phyloP scores from a whole-genome alignment of 2,329 filamentous ascomycete species.

The Zarea fungicola region DNA sequence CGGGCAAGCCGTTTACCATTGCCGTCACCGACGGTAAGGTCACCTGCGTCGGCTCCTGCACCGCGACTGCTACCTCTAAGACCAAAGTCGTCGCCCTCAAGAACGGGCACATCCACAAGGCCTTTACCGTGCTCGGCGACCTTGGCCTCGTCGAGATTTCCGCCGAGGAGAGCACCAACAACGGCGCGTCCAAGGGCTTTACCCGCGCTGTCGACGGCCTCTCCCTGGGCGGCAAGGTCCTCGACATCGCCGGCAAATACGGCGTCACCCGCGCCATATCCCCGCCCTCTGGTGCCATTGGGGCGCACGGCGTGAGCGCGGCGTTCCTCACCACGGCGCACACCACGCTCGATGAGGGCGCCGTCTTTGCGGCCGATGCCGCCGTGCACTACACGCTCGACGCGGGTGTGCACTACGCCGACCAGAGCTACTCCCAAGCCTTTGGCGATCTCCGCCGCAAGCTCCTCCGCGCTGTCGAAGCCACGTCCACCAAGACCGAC shows the following conservation, averaged over 20 bases:
- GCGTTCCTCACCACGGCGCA: constrained; percentile 50
- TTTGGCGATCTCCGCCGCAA: constrained; percentile 48
- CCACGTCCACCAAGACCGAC: no score
- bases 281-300: constrained; percentile 41
- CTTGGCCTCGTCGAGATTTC: constrained; percentile 61
- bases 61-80: constrained; percentile 28
- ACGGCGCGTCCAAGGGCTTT: constrained; percentile 45
- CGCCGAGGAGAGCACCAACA: constrained; percentile 49
- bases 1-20: constrained; percentile 36
- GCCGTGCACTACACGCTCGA: constrained; percentile 56
- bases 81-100: constrained; percentile 41
- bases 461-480: constrained; percentile 45
- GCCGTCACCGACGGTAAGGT: constrained; percentile 50
- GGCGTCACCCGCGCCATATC: constrained; percentile 56
- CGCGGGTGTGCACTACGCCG: constrained; percentile 31
- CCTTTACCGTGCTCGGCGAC: constrained; percentile 55
- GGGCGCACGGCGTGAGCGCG: constrained; percentile 52
- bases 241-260: constrained; percentile 46
- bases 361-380: constrained; percentile 49
- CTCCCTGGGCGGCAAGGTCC: constrained; percentile 50
- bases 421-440: constrained; percentile 49
- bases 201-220: constrained; percentile 55
- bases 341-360: constrained; percentile 41
- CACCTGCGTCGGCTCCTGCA: constrained; percentile 51
- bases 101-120: constrained; percentile 56